Conservation (phyloP, 805 yeast genomes). For the Debaryomyces prosopidis region DNA sequence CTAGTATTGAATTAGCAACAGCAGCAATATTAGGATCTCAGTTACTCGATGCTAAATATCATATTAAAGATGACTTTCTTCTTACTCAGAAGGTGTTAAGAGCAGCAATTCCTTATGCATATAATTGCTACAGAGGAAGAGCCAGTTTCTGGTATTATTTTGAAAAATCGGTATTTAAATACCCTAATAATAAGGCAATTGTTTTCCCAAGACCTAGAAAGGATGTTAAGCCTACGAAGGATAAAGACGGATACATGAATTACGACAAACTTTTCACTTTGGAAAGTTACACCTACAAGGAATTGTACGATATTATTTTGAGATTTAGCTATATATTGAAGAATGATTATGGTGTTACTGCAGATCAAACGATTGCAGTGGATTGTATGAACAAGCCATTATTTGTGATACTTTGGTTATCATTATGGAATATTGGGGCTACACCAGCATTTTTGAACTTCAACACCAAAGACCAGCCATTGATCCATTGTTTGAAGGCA, state of each 20-base stretch:
- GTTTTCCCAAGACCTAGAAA: conserved; percentile 54
- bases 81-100: conserved; percentile 46
- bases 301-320: conserved; percentile 66
- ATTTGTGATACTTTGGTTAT: conserved; percentile 76
- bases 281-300: conserved; percentile 66
- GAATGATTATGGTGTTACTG: conserved; percentile 60
- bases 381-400: conserved; percentile 83
- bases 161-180: conserved; percentile 51
- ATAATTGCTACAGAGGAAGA: conserved; percentile 33
- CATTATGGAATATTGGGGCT: conserved; percentile 91
- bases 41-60: conserved; percentile 48
- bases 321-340: conserved; percentile 65
- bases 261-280: conserved; percentile 58
- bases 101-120: conserved; percentile 42
- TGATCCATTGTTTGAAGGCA: conserved; percentile 76
- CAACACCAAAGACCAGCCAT: conserved; percentile 70
- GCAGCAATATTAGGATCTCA: conserved; percentile 46
- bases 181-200: conserved; percentile 60
- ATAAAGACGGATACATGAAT: conserved; percentile 37
- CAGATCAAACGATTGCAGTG: conserved; percentile 70
- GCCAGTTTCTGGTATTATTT: conserved; percentile 72
- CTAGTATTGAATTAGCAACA: conserved; percentile 35
- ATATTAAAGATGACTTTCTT: conserved; percentile 53
- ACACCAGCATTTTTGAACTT: conserved; percentile 84
- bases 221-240: conserved; percentile 26